Evolutionary conservation across 179 eudicot species (phyloP).

Genomic region (Amaranthus tricolor): DNA sequence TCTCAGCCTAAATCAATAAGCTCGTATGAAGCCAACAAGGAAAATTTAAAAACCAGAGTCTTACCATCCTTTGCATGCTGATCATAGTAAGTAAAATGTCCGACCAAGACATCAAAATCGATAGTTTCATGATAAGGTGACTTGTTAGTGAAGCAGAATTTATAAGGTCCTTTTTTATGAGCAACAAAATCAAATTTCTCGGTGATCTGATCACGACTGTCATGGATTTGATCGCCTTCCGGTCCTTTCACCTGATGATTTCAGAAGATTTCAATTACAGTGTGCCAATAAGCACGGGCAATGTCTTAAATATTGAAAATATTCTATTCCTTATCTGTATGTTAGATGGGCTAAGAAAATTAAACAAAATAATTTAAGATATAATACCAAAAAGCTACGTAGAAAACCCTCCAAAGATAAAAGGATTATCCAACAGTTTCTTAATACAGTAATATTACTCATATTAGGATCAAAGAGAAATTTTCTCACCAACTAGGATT

Average conservation of each 20-base stretch:
- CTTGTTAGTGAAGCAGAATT: slow-evolving; percentile 68
- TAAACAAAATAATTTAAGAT: too few species aligned
- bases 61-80: slow-evolving; percentile 89
- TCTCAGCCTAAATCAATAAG: background rate
- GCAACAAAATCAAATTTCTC: slow-evolving; percentile 70
- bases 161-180: slow-evolving; percentile 60
- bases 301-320: too few species aligned
- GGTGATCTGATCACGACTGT: slow-evolving; percentile 54
- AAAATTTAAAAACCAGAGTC: background rate
- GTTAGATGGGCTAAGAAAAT: too few species aligned
- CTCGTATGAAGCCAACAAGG: slow-evolving; percentile 10
- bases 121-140: slow-evolving; percentile 84
- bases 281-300: background rate
- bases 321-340: too few species aligned
- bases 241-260: slow-evolving; percentile 70
- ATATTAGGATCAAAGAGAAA: too few species aligned
- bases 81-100: slow-evolving; percentile 53
- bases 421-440: too few species aligned
- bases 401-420: too few species aligned
- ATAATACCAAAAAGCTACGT: too few species aligned
- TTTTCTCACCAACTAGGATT: too few species aligned
- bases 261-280: background rate
- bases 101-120: slow-evolving; percentile 72
- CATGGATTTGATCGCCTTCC: slow-evolving; percentile 64
- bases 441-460: too few species aligned